These are phyloP conservation scores for Acanthamoeba culbertsoni DNA, from an alignment of 208 protist species.

Conservation along the genomic window DNA sequence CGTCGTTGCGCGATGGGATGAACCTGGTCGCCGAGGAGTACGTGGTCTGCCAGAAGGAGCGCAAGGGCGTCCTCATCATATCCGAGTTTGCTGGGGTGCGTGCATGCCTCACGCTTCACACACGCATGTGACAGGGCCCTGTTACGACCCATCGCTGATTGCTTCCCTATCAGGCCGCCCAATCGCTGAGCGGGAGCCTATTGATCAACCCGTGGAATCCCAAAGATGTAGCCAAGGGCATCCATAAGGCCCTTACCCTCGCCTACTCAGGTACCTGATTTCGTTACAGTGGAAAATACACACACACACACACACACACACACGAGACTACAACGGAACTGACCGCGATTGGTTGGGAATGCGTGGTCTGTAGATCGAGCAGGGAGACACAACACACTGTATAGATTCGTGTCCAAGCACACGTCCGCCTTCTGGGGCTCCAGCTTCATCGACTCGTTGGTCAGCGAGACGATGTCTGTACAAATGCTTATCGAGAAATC, in stretches of 20 bases:
- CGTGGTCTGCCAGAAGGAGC: slow-evolving; percentile 77
- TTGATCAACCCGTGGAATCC: slow-evolving; percentile 42
- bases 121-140: neutral
- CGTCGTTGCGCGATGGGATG: slow-evolving; percentile 84
- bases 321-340: too few relatives aligned
- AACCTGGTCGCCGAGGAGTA: slow-evolving; percentile 83
- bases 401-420: slow-evolving; percentile 46
- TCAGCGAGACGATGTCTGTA: slow-evolving; percentile 47
- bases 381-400: slow-evolving; percentile 23
- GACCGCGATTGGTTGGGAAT: too few relatives aligned
- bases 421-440: slow-evolving; percentile 31
- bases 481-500: slow-evolving; percentile 40
- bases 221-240: neutral
- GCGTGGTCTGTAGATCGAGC: neutral
- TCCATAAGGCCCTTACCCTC: slow-evolving; percentile 4
- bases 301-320: neutral
- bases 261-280: neutral
- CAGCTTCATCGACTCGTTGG: slow-evolving; percentile 35
- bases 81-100: slow-evolving; percentile 82
- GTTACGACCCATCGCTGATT: neutral
- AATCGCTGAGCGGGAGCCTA: slow-evolving; percentile 7
- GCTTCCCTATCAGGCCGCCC: neutral
- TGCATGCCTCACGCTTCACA: neutral
- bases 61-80: slow-evolving; percentile 80
- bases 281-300: neutral